Percentiles rank a stretch among this genome's conserved stretches.
phyloP scores from a whole-genome alignment of 495 filamentous ascomycete species.

The Penicillium alfredii region DNA sequence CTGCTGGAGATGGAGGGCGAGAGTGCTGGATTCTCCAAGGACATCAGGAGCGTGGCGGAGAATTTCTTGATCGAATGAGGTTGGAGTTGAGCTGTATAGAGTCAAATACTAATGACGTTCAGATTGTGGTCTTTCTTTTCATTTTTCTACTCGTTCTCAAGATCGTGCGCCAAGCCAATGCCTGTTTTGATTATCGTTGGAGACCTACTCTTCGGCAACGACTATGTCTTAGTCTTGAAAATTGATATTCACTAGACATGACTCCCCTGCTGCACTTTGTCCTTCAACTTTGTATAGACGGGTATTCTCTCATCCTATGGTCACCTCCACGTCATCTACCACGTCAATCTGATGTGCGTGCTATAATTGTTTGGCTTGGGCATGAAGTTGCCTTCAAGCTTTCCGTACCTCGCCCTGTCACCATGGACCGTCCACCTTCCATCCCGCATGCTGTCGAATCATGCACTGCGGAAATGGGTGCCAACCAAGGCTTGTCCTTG shows the following conservation, averaged over 20 bases:
- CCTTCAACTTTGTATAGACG: neutral
- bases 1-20: slow-evolving; percentile 72
- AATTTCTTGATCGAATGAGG: slow-evolving; percentile 71
- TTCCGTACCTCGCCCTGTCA: slow-evolving; percentile 11
- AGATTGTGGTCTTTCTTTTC: slow-evolving; percentile 23
- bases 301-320: neutral
- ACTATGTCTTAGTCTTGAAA: slow-evolving; percentile 13
- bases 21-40: slow-evolving; percentile 80
- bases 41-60: slow-evolving; percentile 78
- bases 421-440: slow-evolving; percentile 9
- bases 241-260: slow-evolving; percentile 11
- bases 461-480: neutral
- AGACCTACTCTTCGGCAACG: slow-evolving; percentile 3
- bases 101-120: slow-evolving; percentile 40
- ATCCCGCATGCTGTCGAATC: slow-evolving; percentile 11
- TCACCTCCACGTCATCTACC: slow-evolving; percentile 21
- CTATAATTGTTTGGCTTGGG: neutral
- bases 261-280: neutral
- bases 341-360: slow-evolving; percentile 22
- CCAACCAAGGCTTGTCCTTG: slow-evolving; percentile 16
- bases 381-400: slow-evolving; percentile 12
- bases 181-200: slow-evolving; percentile 12
- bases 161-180: slow-evolving; percentile 21
- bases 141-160: slow-evolving; percentile 12
- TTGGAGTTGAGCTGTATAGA: slow-evolving; percentile 32